These are phyloP conservation scores for Populus simonii DNA, from an alignment of 345 rosid genomes.

Conservation along the genomic window DNA sequence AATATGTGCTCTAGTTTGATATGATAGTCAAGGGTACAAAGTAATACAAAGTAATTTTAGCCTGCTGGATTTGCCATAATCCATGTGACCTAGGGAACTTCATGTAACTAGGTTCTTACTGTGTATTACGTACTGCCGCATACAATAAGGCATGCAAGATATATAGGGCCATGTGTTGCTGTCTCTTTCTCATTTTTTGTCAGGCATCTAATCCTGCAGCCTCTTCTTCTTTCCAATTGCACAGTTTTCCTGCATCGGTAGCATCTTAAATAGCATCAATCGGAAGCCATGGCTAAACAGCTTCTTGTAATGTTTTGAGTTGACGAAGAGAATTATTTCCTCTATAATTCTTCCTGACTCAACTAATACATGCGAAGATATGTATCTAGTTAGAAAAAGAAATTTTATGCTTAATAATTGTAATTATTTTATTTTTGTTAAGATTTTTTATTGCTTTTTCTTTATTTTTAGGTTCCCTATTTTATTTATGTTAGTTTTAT, in stretches of 20 bases:
- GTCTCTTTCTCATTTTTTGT: background rate
- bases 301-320: background rate
- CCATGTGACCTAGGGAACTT: background rate
- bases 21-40: too few species aligned
- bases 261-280: background rate
- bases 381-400: background rate
- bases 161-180: background rate
- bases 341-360: background rate
- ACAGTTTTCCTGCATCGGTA: too few species aligned
- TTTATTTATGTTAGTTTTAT: too few species aligned
- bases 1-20: background rate
- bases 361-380: background rate
- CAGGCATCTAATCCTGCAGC: background rate
- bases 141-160: background rate
- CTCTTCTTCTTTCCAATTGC: too few species aligned
- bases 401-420: too few species aligned
- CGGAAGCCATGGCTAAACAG: background rate
- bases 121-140: background rate
- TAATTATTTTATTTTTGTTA: too few species aligned
- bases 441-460: too few species aligned
- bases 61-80: background rate
- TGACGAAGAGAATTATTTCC: background rate
- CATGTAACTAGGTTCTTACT: background rate
- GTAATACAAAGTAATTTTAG: background rate
- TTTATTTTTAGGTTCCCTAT: too few species aligned